Conservation (phyloP, 495 filamentous ascomycete species). For the Podospora pseudocomata region DNA sequence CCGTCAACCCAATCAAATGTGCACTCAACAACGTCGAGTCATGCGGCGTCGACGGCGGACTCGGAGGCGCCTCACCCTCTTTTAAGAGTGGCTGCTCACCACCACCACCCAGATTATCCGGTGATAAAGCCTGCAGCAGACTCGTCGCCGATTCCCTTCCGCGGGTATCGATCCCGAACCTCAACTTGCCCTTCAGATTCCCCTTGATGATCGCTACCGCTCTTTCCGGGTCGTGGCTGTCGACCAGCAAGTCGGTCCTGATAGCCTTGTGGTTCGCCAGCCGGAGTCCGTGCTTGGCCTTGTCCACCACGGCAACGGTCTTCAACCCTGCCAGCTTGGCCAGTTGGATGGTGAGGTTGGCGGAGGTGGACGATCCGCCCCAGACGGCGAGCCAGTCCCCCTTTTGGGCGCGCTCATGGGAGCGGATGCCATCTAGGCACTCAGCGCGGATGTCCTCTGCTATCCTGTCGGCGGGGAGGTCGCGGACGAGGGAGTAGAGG, state of each 20-base stretch:
- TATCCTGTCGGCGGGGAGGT: conserved; percentile 37
- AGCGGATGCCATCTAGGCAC: conserved; percentile 44
- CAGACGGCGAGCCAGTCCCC: conserved; percentile 68
- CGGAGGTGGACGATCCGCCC: conserved; percentile 64
- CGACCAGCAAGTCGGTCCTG: conserved; percentile 54
- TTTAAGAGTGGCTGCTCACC: neutral
- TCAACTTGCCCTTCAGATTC: conserved; percentile 50
- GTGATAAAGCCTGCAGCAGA: conserved; percentile 45
- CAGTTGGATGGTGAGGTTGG: conserved; percentile 56
- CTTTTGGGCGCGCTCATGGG: conserved; percentile 41
- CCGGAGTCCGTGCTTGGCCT: conserved; percentile 56
- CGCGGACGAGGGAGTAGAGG: conserved; percentile 42
- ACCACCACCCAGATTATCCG: conserved; percentile 15
- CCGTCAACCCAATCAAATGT: conserved; percentile 62
- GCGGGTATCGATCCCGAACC: conserved; percentile 61
- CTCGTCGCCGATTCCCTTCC: conserved; percentile 55
- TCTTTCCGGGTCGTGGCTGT: conserved; percentile 55
- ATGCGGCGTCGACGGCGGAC: conserved; percentile 26
- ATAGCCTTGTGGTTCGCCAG: conserved; percentile 48
- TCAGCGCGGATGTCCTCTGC: conserved; percentile 53
- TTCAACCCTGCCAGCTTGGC: conserved; percentile 56
- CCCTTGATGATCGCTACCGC: conserved; percentile 58
- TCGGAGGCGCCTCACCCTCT: conserved; percentile 13
- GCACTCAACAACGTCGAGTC: conserved; percentile 27
- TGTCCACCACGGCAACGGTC: conserved; percentile 57